phyloP scores from a whole-genome alignment of 1,284 basidiomycete species.

The Exobasidium rhododendri region DNA sequence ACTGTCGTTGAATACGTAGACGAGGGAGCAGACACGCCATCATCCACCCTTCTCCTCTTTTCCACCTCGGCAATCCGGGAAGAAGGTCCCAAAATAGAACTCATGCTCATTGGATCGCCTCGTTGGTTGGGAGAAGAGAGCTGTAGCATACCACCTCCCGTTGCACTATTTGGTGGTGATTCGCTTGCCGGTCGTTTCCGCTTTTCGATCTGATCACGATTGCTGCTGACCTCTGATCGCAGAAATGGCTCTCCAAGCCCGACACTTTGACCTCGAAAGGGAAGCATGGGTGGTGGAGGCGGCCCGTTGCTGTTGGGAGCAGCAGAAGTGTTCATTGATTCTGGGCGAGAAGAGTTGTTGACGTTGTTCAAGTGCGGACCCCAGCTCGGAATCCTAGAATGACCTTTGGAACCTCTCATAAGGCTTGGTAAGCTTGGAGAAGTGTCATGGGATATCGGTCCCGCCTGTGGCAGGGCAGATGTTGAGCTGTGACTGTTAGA shows the following conservation, averaged over 20 bases:
- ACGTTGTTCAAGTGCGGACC: background rate
- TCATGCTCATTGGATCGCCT: conserved; percentile 42
- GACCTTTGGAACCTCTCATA: background rate
- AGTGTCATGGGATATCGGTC: background rate
- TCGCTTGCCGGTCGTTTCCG: conserved; percentile 10
- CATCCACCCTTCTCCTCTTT: conserved; percentile 25
- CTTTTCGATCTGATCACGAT: background rate
- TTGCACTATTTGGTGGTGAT: conserved; percentile 10
- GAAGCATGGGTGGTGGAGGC: background rate
- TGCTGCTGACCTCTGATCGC: background rate
- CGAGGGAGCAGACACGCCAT: conserved; percentile 2
- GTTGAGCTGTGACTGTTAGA: background rate
- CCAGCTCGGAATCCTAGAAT: conserved; percentile 10
- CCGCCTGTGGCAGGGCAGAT: background rate
- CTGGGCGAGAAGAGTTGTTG: background rate
- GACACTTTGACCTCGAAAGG: conserved; percentile 9
- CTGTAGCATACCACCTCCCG: background rate
- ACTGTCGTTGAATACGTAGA: background rate
- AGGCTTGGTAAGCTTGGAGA: conserved; percentile 7
- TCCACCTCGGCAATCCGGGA: conserved; percentile 7
- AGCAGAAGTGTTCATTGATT: background rate
- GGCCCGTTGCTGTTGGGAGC: background rate
- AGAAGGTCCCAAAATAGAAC: conserved; percentile 34
- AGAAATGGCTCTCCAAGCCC: background rate
- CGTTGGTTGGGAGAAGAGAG: conserved; percentile 17